A percentile compares a stretch with the other conserved stretches of the same genome.
Evolutionary conservation across 768 basidiomycete species (phyloP).

Genomic region (Boletus reticulatus): DNA sequence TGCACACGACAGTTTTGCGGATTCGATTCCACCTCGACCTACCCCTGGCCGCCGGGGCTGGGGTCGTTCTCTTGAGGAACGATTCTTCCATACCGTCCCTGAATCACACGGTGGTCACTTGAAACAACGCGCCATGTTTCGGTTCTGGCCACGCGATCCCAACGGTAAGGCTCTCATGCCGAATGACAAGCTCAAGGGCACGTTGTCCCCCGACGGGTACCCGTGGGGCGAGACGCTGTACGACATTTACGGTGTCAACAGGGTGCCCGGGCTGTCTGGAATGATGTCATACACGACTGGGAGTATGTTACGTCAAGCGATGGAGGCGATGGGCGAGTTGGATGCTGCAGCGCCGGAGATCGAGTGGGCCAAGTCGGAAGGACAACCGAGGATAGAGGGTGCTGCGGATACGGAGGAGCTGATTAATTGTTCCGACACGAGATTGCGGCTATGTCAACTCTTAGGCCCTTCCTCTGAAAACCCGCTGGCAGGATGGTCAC

Average conservation of each 20-base stretch:
- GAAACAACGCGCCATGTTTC: slow-evolving; percentile 21
- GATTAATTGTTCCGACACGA: slow-evolving; percentile 6
- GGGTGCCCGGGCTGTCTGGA: not conserved
- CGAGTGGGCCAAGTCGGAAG: slow-evolving; percentile 23
- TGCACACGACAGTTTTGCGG: too few species aligned
- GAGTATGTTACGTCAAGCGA: slow-evolving; percentile 16
- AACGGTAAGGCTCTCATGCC: not conserved
- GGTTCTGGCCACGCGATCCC: slow-evolving; percentile 24
- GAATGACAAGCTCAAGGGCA: slow-evolving; percentile 16
- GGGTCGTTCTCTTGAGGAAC: slow-evolving; percentile 7
- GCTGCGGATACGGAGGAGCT: slow-evolving; percentile 16
- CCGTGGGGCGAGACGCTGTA: slow-evolving; percentile 29
- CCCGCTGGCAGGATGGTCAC: too few species aligned
- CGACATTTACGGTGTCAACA: slow-evolving; percentile 22
- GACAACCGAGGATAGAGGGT: slow-evolving; percentile 14
- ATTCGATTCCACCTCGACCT: too few species aligned
- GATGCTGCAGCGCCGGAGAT: slow-evolving; percentile 14
- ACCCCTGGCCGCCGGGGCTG: not conserved
- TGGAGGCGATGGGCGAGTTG: slow-evolving; percentile 18
- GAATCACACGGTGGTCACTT: not conserved
- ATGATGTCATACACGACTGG: slow-evolving; percentile 13
- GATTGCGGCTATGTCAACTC: not conserved
- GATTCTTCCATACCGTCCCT: slow-evolving; percentile 3
- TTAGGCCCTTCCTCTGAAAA: too few species aligned
- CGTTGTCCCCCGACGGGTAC: slow-evolving; percentile 16